Base-by-base conservation (phyloP, 768 basidiomycete species). In the Kockovaella imperatae region DNA sequence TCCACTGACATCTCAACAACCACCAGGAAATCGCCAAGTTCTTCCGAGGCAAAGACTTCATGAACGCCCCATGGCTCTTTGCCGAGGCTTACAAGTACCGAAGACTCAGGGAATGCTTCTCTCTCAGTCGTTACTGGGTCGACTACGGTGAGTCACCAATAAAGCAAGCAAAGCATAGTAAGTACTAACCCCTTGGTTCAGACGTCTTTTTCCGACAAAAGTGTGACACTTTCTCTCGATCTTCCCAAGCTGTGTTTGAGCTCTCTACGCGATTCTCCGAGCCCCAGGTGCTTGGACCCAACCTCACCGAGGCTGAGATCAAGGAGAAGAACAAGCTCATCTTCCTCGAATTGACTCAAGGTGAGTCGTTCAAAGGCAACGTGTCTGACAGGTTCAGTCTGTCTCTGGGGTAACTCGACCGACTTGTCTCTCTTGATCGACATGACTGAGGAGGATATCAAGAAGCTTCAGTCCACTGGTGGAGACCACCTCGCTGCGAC, bases 381-480 rank as follows among this genome's bases (percentile, higher is more conserved):
- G 18, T n/a, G 17, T 38, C 51, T 52, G 25, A 49, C 15, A n/a
- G 47, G 38, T 28, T n/a, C 41, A 87, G 88, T 95, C 44, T 93
- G 89, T 67, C 77, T 93, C 11, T 95, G 90, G 90, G 91, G 91
- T 14, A 95, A 96, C 73, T 89, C 90, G 7, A 96, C 91, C 42
- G 91, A 95, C 72, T 76, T 95, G 42, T 93, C 89, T 2, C 78
- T 96, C 30, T 77, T 95, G 50, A 96, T 95, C 71, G 87, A 96
- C 73, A 93, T 95, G 90, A 86, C 86, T 5, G 91, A 96, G 72
- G 90, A 95, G 25, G 90, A 95, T 70, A 95, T 96, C 74, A 90
- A 89, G 69, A 80, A 83, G 38, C 77, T 95, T n/a, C 91, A 96
- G 67, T 90, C 89, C 13, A 93, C 90, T 15, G 91, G 90, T 10